Evolutionary conservation across 768 basidiomycete genomes (phyloP).

Genomic region (Lentinula sp.): DNA sequence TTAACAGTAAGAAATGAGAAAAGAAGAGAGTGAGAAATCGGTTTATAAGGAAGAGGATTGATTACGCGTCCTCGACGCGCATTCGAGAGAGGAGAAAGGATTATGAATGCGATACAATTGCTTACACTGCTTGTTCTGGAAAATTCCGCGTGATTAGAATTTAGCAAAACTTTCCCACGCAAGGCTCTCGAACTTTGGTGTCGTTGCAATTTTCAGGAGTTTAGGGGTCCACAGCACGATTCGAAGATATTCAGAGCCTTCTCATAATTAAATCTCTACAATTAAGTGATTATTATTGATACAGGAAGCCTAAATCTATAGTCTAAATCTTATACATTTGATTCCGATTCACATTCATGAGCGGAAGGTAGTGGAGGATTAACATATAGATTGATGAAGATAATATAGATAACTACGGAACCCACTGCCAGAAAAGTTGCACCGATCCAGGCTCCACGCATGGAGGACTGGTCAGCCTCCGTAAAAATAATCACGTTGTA

Average conservation of each 20-base stretch:
- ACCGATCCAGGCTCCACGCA: constrained; percentile 29
- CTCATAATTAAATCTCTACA: too few species aligned
- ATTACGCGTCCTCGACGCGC: constrained; percentile 6
- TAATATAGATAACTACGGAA: constrained; percentile 18
- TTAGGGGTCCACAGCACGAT: too few species aligned
- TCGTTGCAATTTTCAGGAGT: too few species aligned
- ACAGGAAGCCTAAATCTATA: neutral
- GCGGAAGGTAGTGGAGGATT: constrained; percentile 10
- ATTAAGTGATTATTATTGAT: too few species aligned
- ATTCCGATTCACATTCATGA: neutral
- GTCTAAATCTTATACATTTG: neutral
- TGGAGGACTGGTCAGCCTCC: constrained; percentile 15
- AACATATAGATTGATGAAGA: constrained; percentile 20
- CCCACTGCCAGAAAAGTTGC: constrained; percentile 22
- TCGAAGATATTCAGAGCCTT: too few species aligned
- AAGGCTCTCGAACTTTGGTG: too few species aligned
- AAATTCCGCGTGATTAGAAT: neutral
- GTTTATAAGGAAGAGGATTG: neutral
- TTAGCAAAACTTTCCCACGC: too few species aligned
- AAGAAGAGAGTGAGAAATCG: neutral
- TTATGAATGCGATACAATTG: too few species aligned
- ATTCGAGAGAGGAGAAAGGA: neutral
- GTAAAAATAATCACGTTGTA: constrained; percentile 21
- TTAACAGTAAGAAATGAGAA: neutral
- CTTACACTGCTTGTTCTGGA: neutral